Evolutionary conservation across 2,329 filamentous ascomycete species (phyloP).

Genomic region (Mycosphaerelloides madeirae): DNA sequence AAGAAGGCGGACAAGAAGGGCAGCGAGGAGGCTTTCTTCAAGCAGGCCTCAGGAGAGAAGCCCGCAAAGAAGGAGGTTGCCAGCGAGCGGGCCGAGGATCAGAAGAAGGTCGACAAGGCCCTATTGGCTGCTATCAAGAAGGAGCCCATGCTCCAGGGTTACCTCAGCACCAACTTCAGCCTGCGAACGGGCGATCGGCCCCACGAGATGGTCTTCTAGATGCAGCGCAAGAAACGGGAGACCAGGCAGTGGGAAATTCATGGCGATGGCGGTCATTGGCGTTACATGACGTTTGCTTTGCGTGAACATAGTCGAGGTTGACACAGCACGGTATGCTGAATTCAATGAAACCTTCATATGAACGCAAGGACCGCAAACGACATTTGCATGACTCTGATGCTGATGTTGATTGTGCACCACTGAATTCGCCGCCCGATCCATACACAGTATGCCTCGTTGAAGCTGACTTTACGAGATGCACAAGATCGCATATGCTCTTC

Average conservation of each 20-base stretch:
- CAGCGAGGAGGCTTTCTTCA: slow-evolving; percentile 95
- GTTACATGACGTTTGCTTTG: slow-evolving; percentile 16
- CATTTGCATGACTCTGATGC: too few species aligned
- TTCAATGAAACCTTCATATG: slow-evolving; percentile 16
- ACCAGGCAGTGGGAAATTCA: slow-evolving; percentile 9
- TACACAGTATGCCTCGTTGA: too few species aligned
- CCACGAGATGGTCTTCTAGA: slow-evolving; percentile 99
- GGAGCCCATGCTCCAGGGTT: slow-evolving; percentile 87
- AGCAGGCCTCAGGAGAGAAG: slow-evolving; percentile 81
- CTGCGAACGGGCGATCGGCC: slow-evolving; percentile 99
- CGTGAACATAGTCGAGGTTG: slow-evolving; percentile 13
- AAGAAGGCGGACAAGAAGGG: slow-evolving; percentile 91
- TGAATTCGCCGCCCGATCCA: too few species aligned
- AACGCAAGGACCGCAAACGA: too few species aligned
- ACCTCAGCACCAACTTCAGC: slow-evolving; percentile 95
- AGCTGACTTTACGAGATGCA: too few species aligned
- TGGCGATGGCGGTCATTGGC: slow-evolving; percentile 20
- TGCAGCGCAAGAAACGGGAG: slow-evolving; percentile 16
- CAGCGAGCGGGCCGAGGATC: slow-evolving; percentile 88
- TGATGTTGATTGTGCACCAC: too few species aligned
- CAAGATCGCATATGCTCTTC: too few species aligned
- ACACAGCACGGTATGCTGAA: slow-evolving; percentile 10
- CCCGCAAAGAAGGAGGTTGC: slow-evolving; percentile 96
- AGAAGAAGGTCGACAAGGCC: slow-evolving; percentile 98
- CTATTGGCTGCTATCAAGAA: slow-evolving; percentile 96